phyloP scores from a whole-genome alignment of 306 rosid genomes.

The Vigna nakashimae region DNA sequence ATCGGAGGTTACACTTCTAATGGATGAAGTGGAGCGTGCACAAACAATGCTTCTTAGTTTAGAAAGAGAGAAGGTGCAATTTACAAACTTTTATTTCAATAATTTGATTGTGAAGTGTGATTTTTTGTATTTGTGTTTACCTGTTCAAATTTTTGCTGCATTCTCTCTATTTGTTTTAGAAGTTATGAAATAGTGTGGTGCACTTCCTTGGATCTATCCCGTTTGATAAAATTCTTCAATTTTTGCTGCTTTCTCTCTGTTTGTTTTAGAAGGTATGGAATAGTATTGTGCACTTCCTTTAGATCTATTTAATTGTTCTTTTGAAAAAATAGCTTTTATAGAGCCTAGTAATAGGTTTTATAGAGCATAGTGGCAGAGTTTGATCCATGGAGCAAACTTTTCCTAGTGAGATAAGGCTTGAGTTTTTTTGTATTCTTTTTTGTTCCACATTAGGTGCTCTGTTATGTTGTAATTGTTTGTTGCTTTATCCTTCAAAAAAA shows the following conservation, averaged over 20 bases:
- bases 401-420: neutral
- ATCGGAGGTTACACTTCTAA: constrained; percentile 82
- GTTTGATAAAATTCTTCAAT: too few relatives aligned
- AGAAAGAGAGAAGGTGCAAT: constrained; percentile 63
- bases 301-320: neutral
- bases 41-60: constrained; percentile 58
- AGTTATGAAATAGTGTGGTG: neutral
- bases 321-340: constrained; percentile 6
- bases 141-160: constrained; percentile 20
- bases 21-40: constrained; percentile 68
- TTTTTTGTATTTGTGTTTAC: neutral
- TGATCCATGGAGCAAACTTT: neutral
- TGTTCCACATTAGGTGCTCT: constrained; percentile 5
- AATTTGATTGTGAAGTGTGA: constrained; percentile 35
- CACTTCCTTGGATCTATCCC: constrained; percentile 4
- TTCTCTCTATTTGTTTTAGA: constrained; percentile 11
- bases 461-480: neutral
- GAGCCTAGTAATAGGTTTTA: neutral
- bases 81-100: constrained; percentile 9
- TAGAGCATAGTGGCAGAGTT: neutral
- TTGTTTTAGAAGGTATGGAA: constrained; percentile 11
- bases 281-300: neutral
- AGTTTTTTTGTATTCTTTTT: neutral
- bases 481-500: neutral
- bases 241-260: too few relatives aligned